Evolutionary conservation across 495 filamentous ascomycete species (phyloP).

Genomic region (Filosporella fistucella): DNA sequence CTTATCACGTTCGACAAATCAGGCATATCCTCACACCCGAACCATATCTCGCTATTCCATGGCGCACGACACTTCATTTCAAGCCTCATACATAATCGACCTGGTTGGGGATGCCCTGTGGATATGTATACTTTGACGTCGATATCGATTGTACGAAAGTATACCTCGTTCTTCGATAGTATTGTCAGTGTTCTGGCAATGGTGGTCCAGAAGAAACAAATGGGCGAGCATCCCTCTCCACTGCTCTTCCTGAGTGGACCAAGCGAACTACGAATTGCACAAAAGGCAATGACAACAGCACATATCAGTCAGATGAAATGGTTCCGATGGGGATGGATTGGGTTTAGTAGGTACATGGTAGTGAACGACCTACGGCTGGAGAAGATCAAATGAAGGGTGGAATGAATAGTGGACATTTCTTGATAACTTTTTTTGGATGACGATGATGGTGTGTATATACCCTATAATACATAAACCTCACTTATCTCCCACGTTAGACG

Average conservation of each 20-base stretch:
- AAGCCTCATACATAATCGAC: slow-evolving; percentile 54
- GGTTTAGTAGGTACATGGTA: slow-evolving; percentile 87
- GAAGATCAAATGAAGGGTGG: slow-evolving; percentile 22
- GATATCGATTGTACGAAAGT: slow-evolving; percentile 71
- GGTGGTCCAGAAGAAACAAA: slow-evolving; percentile 31
- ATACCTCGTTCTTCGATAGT: slow-evolving; percentile 69
- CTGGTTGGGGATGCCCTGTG: slow-evolving; percentile 67
- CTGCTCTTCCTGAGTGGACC: slow-evolving; percentile 68
- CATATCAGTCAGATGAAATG: slow-evolving; percentile 97
- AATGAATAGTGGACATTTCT: background rate
- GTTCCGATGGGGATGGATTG: slow-evolving; percentile 97
- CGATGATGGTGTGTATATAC: slow-evolving; percentile 16
- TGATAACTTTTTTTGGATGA: background rate
- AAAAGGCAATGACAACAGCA: slow-evolving; percentile 78
- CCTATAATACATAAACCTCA: slow-evolving; percentile 11
- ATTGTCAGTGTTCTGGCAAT: slow-evolving; percentile 54
- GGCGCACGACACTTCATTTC: slow-evolving; percentile 71
- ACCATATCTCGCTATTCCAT: slow-evolving; percentile 83
- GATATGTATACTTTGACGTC: slow-evolving; percentile 78
- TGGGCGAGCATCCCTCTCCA: slow-evolving; percentile 38
- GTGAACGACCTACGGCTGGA: slow-evolving; percentile 83
- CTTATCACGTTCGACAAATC: slow-evolving; percentile 81
- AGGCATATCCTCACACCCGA: slow-evolving; percentile 83
- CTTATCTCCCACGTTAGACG: slow-evolving; percentile 3
- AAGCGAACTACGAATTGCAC: slow-evolving; percentile 58